Percentiles rank a stretch among this genome's conserved stretches.
These are phyloP conservation scores for Phyllostachys edulis DNA, from an alignment of 176 grass and related monocot species.

Conservation along the genomic window DNA sequence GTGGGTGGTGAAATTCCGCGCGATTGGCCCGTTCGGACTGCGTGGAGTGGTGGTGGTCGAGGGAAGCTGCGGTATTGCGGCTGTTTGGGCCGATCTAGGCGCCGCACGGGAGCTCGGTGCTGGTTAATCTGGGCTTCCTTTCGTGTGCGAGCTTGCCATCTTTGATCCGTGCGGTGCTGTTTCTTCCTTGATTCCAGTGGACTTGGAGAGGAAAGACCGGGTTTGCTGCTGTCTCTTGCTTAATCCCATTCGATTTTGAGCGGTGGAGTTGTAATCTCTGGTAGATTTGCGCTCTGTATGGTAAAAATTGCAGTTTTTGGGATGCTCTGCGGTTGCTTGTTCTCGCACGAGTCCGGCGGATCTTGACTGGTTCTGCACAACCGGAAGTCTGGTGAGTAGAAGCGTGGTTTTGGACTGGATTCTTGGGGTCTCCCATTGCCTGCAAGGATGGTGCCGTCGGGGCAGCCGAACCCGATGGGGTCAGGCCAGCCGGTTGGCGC, in stretches of 20 bases:
- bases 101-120: not conserved
- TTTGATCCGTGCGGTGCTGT: not conserved
- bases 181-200: not conserved
- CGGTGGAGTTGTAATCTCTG: not conserved
- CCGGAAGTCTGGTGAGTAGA: not conserved
- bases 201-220: not conserved
- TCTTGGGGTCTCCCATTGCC: not conserved
- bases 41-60: not conserved
- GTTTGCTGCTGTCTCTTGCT: not conserved
- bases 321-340: not conserved
- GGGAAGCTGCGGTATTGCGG: not conserved
- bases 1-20: not conserved
- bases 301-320: not conserved
- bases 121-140: not conserved
- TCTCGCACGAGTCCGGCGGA: not conserved
- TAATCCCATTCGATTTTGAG: not conserved
- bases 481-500: slow-evolving; percentile 47
- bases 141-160: not conserved
- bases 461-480: slow-evolving; percentile 62
- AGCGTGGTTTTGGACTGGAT: not conserved
- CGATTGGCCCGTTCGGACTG: not conserved
- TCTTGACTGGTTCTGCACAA: not conserved
- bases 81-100: not conserved
- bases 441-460: slow-evolving; percentile 67
- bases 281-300: not conserved